phyloP scores from a whole-genome alignment of 257 asterid species.

The Ajuga chamaepitys region DNA sequence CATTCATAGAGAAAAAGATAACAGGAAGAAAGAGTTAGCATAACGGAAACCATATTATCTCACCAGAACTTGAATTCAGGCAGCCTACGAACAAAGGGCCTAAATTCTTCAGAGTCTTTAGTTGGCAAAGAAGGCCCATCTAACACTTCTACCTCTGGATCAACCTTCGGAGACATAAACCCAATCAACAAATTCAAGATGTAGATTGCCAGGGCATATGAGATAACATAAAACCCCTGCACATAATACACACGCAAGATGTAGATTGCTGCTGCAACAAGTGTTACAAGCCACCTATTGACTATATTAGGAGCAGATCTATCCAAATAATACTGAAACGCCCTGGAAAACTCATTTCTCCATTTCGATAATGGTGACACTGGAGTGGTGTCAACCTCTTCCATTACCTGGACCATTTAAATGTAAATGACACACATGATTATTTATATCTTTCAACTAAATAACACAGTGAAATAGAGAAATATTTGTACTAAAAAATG shows the following conservation, averaged over 20 bases:
- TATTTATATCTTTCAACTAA: too few species aligned
- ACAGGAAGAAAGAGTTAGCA: background rate
- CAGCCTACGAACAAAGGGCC: conserved; percentile 52
- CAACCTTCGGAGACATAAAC: conserved; percentile 58
- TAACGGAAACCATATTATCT: conserved; percentile 15
- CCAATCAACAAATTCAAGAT: conserved; percentile 59
- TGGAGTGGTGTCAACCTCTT: conserved; percentile 25
- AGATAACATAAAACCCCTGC: conserved; percentile 47
- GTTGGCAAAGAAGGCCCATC: conserved; percentile 51
- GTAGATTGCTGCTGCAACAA: conserved; percentile 46
- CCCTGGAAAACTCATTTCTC: conserved; percentile 40
- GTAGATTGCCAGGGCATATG: conserved; percentile 52
- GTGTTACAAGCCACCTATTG: conserved; percentile 52
- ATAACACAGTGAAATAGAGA: background rate
- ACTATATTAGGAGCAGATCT: conserved; percentile 43
- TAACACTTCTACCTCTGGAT: conserved; percentile 47
- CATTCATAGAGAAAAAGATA: background rate
- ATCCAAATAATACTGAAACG: conserved; percentile 45
- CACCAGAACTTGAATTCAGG: conserved; percentile 66
- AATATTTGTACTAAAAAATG: background rate
- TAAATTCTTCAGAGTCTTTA: conserved; percentile 39
- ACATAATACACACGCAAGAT: conserved; percentile 40
- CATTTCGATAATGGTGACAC: conserved; percentile 39
- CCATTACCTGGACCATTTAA: conserved; percentile 21
- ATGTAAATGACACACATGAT: background rate